Evolutionary conservation across 192 early-diverging fungal genomes (phyloP), one percentile per base, ranked within the genome.

Genomic region (Backusella westeae): DNA sequence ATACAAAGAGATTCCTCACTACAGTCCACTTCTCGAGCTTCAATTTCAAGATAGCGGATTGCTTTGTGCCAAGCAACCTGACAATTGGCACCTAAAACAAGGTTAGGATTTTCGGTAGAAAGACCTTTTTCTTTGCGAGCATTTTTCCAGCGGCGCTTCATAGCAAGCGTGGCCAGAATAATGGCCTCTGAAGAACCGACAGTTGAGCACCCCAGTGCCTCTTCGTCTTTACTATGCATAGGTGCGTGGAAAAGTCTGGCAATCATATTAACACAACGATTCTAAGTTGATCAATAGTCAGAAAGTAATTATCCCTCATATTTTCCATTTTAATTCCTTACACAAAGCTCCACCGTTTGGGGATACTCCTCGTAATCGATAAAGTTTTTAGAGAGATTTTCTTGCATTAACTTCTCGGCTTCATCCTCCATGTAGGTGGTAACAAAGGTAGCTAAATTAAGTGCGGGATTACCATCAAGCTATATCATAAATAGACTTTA

Each of bases 131-230:
- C 89, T 69, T 84, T 77, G 39, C 92, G 84, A 19, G 73, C 79
- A 68, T 81, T 38, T 68, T 92, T 87, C 94, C 94, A 96, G 34
- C 90, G 83, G 77, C 90, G 89, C 74, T 95, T 95, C 87, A 95
- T 89, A 6, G 94, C 91, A 71, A 96, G 84, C 0, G 88, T 90
- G 29, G 88, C 90, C 8, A 96, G 85, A 80, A 93, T 90, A 52
- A 95, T 90, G 5, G 91, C 94, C 81, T 96, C 94, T 0, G 90
- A 90, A 4, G 93, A 94, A 10, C 94, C 94, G 2, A 91, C 84
- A n/a, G 91, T 92, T 6, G 93, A 88, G 2, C 88, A 89, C 56
- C 93, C 93, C 4, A 93, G 78, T 2, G 90, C 80, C 17, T 87
- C 83, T 14, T 77, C 82, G 6, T 79, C 79, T 17, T 39, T 46